Base-by-base conservation (phyloP, 1,139 yeast genomes). In the Saccharomyces hybrid region DNA sequence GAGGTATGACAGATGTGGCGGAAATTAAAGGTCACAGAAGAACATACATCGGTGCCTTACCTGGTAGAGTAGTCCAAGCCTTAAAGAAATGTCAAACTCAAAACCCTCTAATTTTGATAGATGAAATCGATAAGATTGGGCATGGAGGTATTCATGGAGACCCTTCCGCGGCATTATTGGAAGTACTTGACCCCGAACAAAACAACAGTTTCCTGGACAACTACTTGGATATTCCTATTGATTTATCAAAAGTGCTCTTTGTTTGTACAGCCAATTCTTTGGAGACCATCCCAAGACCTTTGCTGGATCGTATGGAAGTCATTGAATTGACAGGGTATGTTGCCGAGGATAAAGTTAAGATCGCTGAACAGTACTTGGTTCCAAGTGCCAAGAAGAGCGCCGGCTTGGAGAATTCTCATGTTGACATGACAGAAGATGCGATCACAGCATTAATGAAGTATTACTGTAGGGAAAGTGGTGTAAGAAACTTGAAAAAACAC, bases 11-110 rank as follows among this genome's bases (percentile, higher is more conserved):
- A 57, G 99, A 93, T 74, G 97, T 90, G 50, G 95, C 96, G 49
- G 98, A 93, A 74, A 90, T 93, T 59, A 88, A 93, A 70, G 99
- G 99, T 62, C 98, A 93, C 68, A 82, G 98, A 75, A 83, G 98
- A 75, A 93, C 99, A 0, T 93, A 93, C 69, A 91, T 93, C 57
- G 98, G 97, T 52, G 95, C 98, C 8, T 81, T 91, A 65, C 98
- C 99, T 4, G 99, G 99, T 62, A 80, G 96, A 63, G 83, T 93
- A 52, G 86, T 91, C 49, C 90, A 86, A 66, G 95, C 96, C 1
- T 78, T 91, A 68, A 89, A 89, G 68, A 89, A 86, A 70, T 88
- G 95, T 14, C 87, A 88, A 65, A 86, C 96, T 0, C 89, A 89
- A 60, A 91, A 91, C 69, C 98, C 99, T 20, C 80, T 93, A 63